These are phyloP conservation scores for Vitis cinerea DNA, from an alignment of 164 flowering plant species.

Conservation along the genomic window DNA sequence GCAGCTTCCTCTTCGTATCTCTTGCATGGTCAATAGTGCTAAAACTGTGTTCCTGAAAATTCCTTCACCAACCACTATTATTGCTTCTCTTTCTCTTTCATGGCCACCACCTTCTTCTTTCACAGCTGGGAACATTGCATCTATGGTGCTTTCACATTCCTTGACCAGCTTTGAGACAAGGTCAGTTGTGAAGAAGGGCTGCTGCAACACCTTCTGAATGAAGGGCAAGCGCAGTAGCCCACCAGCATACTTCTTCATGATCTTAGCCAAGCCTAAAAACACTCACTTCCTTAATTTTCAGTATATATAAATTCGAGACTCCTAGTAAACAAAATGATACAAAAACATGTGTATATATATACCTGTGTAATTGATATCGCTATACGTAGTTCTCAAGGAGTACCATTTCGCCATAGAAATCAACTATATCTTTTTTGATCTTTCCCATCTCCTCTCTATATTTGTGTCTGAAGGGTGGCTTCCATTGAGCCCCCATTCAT, in stretches of 20 bases:
- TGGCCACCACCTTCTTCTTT: conserved; percentile 3
- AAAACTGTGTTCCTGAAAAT: conserved; percentile 54
- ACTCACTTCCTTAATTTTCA: background rate
- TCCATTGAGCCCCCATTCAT: conserved; percentile 35
- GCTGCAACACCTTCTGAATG: conserved; percentile 39
- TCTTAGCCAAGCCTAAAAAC: conserved; percentile 53
- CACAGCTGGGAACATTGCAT: conserved; percentile 29
- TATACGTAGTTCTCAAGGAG: conserved; percentile 47
- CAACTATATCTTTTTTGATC: conserved; percentile 51
- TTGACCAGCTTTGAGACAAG: conserved; percentile 45
- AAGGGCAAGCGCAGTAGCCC: conserved; percentile 18
- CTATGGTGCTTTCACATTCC: conserved; percentile 55
- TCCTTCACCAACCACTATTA: conserved; percentile 23
- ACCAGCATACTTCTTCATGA: conserved; percentile 69
- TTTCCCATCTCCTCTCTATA: conserved; percentile 40
- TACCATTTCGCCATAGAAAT: conserved; percentile 74
- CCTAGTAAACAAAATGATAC: too few species aligned
- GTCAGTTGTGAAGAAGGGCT: conserved; percentile 61
- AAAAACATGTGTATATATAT: background rate
- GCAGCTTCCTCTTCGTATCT: conserved; percentile 60
- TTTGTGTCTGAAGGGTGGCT: conserved; percentile 23
- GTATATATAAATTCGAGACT: too few species aligned
- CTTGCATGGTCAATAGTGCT: conserved; percentile 55
- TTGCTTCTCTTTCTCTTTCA: conserved; percentile 13
- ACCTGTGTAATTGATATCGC: conserved; percentile 67